A percentile compares a stretch with the other conserved stretches of the same genome.
phyloP scores from a whole-genome alignment of 2,329 filamentous ascomycete species.

The Aspergillus awamori region DNA sequence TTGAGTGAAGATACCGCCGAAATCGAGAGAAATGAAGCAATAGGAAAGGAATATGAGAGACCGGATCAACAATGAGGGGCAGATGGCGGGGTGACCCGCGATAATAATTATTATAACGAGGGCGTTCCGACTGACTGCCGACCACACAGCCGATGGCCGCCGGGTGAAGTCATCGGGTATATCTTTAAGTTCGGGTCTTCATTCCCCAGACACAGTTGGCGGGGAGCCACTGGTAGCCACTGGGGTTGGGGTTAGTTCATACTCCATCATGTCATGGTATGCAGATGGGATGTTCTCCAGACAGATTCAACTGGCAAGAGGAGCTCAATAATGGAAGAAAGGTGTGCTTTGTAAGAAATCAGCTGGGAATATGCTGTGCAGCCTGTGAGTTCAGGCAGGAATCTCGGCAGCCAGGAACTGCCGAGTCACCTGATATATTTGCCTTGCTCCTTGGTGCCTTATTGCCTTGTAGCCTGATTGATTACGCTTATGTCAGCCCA shows the following conservation, averaged over 20 bases:
- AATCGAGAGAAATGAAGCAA: background rate
- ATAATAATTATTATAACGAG: background rate
- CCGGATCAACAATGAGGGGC: background rate
- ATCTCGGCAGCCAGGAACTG: background rate
- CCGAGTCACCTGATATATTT: background rate
- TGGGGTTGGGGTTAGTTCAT: too few species aligned
- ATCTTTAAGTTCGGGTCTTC: background rate
- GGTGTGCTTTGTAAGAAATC: too few species aligned
- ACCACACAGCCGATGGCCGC: conserved; percentile 15
- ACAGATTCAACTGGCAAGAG: background rate
- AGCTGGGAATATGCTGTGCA: too few species aligned
- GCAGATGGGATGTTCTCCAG: too few species aligned
- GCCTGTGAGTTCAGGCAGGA: background rate
- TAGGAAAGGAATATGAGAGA: background rate
- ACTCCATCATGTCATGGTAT: too few species aligned
- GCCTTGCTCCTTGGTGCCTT: background rate
- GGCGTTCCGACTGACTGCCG: conserved; percentile 17
- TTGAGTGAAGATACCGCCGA: background rate
- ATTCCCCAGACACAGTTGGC: background rate
- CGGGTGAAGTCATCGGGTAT: conserved; percentile 8
- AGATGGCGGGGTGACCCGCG: background rate
- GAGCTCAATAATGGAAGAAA: background rate
- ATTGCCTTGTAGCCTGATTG: too few species aligned
- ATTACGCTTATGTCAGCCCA: too few species aligned
- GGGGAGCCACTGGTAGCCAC: background rate